phyloP scores from a whole-genome alignment of 345 rosid species.

The Hypericum androsaemum region DNA sequence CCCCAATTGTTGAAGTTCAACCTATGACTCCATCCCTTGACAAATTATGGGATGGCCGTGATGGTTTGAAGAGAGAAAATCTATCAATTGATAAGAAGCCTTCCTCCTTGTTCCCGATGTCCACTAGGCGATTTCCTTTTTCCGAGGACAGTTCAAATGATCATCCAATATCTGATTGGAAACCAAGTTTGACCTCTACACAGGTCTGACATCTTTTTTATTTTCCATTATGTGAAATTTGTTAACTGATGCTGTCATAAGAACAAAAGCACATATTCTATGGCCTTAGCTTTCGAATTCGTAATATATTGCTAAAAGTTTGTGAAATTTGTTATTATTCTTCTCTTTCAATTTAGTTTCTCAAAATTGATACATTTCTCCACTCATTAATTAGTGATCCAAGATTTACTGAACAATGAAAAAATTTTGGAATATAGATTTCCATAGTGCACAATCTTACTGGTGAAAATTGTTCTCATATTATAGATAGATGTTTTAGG shows the following conservation, averaged over 20 bases:
- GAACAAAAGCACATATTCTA: too few relatives aligned
- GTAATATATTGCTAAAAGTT: too few relatives aligned
- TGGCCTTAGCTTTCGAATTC: too few relatives aligned
- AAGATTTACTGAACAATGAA: too few relatives aligned
- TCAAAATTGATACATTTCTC: too few relatives aligned
- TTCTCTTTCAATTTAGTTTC: too few relatives aligned
- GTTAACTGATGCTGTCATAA: not conserved
- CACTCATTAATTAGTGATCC: too few relatives aligned
- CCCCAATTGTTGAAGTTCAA: constrained; percentile 74
- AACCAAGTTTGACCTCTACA: constrained; percentile 48
- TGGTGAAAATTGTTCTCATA: too few relatives aligned
- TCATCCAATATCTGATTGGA: constrained; percentile 75
- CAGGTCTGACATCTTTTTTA: constrained; percentile 41
- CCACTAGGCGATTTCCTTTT: constrained; percentile 54
- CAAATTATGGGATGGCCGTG: constrained; percentile 62
- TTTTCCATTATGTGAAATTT: constrained; percentile 4
- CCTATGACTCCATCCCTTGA: constrained; percentile 74
- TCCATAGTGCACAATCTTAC: too few relatives aligned
- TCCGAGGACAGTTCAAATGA: constrained; percentile 52
- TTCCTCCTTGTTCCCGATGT: constrained; percentile 58
- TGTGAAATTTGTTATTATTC: too few relatives aligned
- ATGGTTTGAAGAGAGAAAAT: constrained; percentile 47
- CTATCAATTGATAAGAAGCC: constrained; percentile 50
- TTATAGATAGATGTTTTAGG: too few relatives aligned
- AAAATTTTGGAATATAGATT: too few relatives aligned